Evolutionary conservation across 2,329 filamentous ascomycete genomes (phyloP).

Genomic region (Phyllosticta citrichinensis): DNA sequence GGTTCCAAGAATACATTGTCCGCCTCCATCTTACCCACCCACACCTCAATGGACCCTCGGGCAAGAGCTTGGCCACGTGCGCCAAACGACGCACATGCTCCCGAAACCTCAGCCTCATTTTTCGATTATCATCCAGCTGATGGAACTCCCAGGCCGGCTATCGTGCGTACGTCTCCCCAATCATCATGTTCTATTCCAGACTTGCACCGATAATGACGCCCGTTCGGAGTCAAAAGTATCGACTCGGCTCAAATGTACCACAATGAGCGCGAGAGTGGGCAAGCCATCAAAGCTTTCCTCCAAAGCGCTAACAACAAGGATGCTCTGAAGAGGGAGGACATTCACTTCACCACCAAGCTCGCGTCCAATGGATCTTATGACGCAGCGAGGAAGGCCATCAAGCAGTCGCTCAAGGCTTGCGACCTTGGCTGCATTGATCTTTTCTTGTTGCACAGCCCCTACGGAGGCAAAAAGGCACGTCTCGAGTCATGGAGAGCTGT

Average conservation of each 20-base stretch:
- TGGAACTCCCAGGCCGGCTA: conserved; percentile 34
- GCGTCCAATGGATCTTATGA: conserved; percentile 58
- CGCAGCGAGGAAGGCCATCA: conserved; percentile 56
- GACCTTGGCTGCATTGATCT: conserved; percentile 68
- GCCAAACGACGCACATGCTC: background rate
- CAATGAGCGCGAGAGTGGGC: conserved; percentile 63
- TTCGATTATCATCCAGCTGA: conserved; percentile 3
- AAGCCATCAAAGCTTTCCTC: conserved; percentile 52
- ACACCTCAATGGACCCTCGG: background rate
- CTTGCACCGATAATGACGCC: background rate
- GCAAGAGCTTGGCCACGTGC: background rate
- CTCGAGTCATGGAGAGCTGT: conserved; percentile 67
- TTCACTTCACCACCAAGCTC: conserved; percentile 76
- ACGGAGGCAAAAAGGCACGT: conserved; percentile 58
- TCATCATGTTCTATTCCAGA: background rate
- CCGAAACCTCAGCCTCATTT: background rate
- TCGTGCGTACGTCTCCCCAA: conserved; percentile 26
- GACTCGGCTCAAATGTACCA: conserved; percentile 56
- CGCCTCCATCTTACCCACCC: background rate
- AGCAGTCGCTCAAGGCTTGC: conserved; percentile 51
- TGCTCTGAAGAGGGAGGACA: conserved; percentile 52
- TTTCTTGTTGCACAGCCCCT: conserved; percentile 70
- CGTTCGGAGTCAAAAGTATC: conserved; percentile 24
- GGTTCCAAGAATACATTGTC: background rate
- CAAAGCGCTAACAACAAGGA: conserved; percentile 35